Evolutionary conservation across 2,329 filamentous ascomycete species (phyloP).

Genomic region (Cadophora gregata): DNA sequence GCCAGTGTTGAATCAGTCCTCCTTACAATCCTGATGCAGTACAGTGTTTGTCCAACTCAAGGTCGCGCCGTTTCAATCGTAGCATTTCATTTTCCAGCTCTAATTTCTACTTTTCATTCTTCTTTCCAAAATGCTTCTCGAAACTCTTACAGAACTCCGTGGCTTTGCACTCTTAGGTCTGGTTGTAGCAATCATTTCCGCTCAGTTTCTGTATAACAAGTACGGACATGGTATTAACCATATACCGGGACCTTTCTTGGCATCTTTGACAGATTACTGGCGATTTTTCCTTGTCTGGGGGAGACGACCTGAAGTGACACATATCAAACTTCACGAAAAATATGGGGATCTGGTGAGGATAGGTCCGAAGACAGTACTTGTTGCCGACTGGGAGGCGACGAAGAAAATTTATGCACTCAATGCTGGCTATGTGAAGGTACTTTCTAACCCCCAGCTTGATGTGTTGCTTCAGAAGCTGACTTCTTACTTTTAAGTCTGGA

Average conservation of each 20-base stretch:
- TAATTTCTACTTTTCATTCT: neutral
- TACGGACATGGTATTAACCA: constrained; percentile 10
- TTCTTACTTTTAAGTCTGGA: constrained; percentile 60
- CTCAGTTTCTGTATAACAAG: neutral
- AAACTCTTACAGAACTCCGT: neutral
- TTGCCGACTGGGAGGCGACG: constrained; percentile 69
- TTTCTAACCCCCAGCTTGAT: neutral
- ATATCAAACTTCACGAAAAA: constrained; percentile 18
- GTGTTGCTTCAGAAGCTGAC: neutral
- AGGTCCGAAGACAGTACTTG: constrained; percentile 8
- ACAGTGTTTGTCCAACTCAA: neutral
- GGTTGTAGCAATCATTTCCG: neutral
- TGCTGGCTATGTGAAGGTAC: constrained; percentile 80
- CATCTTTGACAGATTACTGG: constrained; percentile 19
- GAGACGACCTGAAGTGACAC: constrained; percentile 10
- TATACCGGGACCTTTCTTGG: constrained; percentile 18
- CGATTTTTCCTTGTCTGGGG: constrained; percentile 15
- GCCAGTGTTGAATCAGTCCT: neutral
- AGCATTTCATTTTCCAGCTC: neutral
- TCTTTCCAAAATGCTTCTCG: neutral
- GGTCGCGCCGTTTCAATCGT: neutral
- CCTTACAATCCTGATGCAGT: neutral
- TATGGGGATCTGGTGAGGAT: constrained; percentile 22
- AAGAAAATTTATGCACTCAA: constrained; percentile 82
- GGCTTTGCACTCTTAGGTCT: neutral